phyloP scores from a whole-genome alignment of 106 monocot genomes.

The Dendrobium catenatum region DNA sequence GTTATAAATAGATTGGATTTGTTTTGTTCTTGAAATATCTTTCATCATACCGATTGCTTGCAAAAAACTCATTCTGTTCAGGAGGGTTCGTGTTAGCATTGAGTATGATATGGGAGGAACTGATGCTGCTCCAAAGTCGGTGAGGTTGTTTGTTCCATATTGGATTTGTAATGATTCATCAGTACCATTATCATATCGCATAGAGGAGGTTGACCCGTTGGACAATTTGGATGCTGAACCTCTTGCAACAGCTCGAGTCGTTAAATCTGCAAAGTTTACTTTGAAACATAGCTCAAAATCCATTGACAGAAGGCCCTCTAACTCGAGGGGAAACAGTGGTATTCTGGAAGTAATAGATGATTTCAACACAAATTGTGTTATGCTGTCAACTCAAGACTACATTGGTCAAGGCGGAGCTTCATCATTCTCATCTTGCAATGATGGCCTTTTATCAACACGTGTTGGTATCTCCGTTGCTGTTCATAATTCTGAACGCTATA shows the following conservation, averaged over 20 bases:
- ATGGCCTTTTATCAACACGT: conserved; percentile 37
- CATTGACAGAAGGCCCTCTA: conserved; percentile 36
- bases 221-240: conserved; percentile 58
- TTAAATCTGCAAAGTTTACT: conserved; percentile 76
- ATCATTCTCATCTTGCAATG: conserved; percentile 43
- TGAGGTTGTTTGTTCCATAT: conserved; percentile 92
- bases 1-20: background rate
- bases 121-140: conserved; percentile 72
- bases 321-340: conserved; percentile 44
- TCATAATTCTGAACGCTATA: conserved; percentile 51
- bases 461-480: conserved; percentile 74
- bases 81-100: conserved; percentile 90
- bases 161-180: conserved; percentile 82
- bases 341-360: conserved; percentile 71
- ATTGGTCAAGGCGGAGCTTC: conserved; percentile 33
- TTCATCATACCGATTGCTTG: background rate
- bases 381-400: conserved; percentile 89
- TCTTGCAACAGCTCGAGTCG: conserved; percentile 35
- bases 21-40: background rate
- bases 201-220: conserved; percentile 71
- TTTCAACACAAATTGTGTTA: conserved; percentile 39
- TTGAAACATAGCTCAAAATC: conserved; percentile 62
- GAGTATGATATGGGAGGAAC: conserved; percentile 80
- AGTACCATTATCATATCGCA: conserved; percentile 54
- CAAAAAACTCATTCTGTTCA: conserved; percentile 12